These are phyloP conservation scores for Kwoniella shivajii DNA, from an alignment of 1,284 basidiomycete genomes.

Conservation along the genomic window DNA sequence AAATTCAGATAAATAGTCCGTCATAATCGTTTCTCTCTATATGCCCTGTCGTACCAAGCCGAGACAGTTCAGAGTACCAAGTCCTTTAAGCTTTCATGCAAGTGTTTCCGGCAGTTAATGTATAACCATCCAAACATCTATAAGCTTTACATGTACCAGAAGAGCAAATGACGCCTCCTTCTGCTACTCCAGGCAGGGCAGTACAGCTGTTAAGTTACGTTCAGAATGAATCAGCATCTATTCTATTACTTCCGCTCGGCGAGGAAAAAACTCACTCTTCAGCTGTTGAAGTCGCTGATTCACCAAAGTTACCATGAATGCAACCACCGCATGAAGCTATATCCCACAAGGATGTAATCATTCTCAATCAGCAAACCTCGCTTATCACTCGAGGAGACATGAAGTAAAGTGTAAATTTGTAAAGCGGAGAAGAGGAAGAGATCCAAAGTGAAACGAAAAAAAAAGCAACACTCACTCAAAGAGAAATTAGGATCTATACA, in stretches of 20 bases:
- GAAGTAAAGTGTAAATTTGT: not conserved
- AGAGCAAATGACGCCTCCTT: slow-evolving; percentile 15
- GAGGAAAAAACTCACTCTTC: slow-evolving; percentile 11
- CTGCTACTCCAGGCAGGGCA: slow-evolving; percentile 13
- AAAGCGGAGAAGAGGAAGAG: not conserved
- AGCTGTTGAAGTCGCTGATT: not conserved
- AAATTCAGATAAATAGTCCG: no score
- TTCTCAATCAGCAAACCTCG: not conserved
- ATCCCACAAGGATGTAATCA: no score
- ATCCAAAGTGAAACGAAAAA: no score
- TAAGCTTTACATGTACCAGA: slow-evolving; percentile 15
- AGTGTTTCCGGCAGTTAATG: slow-evolving; percentile 4
- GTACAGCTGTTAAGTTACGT: slow-evolving; percentile 15
- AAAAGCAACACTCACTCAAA: slow-evolving; percentile 7
- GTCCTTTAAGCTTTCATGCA: slow-evolving; percentile 9
- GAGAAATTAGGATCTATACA: slow-evolving; percentile 18
- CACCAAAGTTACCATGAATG: slow-evolving; percentile 16
- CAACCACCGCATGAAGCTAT: slow-evolving; percentile 23
- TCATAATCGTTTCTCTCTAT: no score
- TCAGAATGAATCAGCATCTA: not conserved
- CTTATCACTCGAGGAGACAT: not conserved
- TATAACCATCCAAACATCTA: slow-evolving; percentile 18
- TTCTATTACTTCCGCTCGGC: not conserved
- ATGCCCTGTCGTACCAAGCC: no score
- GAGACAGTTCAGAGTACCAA: not conserved